phyloP scores from a whole-genome alignment of 441 rosid species.

The Cnidoscolus chayamansa region DNA sequence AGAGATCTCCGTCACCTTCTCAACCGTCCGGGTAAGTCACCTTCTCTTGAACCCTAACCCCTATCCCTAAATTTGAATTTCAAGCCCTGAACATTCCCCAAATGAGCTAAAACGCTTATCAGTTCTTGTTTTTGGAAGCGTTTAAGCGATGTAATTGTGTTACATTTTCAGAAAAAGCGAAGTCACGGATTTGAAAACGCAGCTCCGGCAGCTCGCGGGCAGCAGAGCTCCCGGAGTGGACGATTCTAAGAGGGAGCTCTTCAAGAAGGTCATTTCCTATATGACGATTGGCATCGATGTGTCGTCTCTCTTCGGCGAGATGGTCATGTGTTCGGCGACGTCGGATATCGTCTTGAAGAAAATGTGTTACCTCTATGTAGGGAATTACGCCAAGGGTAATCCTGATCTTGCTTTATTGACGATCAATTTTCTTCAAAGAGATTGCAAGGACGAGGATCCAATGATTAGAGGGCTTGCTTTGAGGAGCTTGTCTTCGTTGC shows the following conservation, averaged over 20 bases:
- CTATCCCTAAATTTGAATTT: neutral
- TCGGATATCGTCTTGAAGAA: conserved; percentile 95
- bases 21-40: conserved; percentile 87
- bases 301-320: conserved; percentile 91
- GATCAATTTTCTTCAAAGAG: conserved; percentile 91
- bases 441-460: conserved; percentile 94
- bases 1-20: conserved; percentile 81
- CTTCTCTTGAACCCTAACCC: neutral
- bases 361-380: conserved; percentile 97
- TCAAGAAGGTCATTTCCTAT: conserved; percentile 87
- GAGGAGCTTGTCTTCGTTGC: conserved; percentile 77
- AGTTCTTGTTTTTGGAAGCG: neutral
- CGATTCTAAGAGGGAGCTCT: conserved; percentile 91
- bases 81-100: neutral
- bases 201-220: conserved; percentile 95
- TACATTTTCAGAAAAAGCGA: conserved; percentile 65
- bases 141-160: neutral
- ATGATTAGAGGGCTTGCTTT: conserved; percentile 95
- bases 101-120: neutral
- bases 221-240: conserved; percentile 93
- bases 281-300: conserved; percentile 96
- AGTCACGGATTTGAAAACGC: conserved; percentile 80
- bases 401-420: conserved; percentile 92
- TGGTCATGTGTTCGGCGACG: conserved; percentile 99
- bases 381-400: conserved; percentile 91